Percentiles rank a stretch among this genome's conserved stretches.
Conservation (phyloP, 768 basidiomycete genomes). For the Suillus cothurnatus region DNA sequence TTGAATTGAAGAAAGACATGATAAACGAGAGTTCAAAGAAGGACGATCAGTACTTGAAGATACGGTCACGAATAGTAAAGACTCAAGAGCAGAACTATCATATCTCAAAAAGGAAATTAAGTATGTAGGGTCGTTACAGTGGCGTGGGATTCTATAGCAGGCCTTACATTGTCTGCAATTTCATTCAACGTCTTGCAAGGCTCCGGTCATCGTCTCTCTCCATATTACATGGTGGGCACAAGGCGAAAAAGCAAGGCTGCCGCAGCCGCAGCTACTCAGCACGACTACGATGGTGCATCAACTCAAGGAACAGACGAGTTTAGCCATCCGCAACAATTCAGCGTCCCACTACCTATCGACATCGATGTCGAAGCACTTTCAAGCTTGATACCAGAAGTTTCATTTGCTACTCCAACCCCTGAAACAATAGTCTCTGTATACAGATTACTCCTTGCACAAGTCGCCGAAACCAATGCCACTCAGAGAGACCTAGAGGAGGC, state of each 20-base stretch:
- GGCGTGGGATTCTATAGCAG: conserved; percentile 22
- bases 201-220: conserved; percentile 28
- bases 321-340: conserved; percentile 26
- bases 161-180: conserved; percentile 12
- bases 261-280: conserved; percentile 39
- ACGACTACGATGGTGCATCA: conserved; percentile 36
- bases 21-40: background rate
- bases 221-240: conserved; percentile 46
- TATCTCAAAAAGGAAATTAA: background rate
- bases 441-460: conserved; percentile 59
- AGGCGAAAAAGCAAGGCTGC: conserved; percentile 64
- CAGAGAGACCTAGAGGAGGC: conserved; percentile 71
- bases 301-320: conserved; percentile 39
- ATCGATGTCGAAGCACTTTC: conserved; percentile 64
- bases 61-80: background rate
- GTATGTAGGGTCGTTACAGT: conserved; percentile 8
- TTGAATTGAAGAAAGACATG: conserved; percentile 86
- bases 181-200: conserved; percentile 2
- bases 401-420: conserved; percentile 55
- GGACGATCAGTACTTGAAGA: background rate
- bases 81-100: conserved; percentile 1
- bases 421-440: conserved; percentile 67
- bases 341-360: conserved; percentile 62
- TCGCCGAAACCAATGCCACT: conserved; percentile 52
- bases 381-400: conserved; percentile 60